phyloP scores from a whole-genome alignment of 2,329 filamentous ascomycete species.

The Rachicladosporium sp. region DNA sequence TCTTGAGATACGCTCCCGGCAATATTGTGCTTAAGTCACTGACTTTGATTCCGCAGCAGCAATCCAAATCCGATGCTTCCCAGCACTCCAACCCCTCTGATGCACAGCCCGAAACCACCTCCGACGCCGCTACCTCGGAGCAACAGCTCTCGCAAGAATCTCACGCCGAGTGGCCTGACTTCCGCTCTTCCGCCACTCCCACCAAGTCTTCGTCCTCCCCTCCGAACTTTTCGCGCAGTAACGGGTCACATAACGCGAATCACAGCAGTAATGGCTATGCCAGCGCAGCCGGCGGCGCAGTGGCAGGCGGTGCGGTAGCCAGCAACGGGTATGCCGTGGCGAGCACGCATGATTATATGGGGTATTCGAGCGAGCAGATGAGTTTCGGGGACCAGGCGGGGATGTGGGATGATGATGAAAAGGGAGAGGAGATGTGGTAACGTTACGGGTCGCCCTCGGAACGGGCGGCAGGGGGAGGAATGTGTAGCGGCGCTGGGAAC shows the following conservation, averaged over 20 bases:
- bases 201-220: slow-evolving; percentile 1
- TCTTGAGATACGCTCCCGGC: no score
- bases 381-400: slow-evolving; percentile 13
- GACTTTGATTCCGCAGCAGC: no score
- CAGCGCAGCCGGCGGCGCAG: not conserved
- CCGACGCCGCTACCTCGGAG: not conserved
- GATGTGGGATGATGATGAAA: slow-evolving; percentile 21
- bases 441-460: no score
- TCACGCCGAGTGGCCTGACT: slow-evolving; percentile 4
- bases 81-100: not conserved
- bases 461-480: no score
- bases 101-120: not conserved
- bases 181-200: slow-evolving; percentile 4
- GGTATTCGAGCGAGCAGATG: slow-evolving; percentile 18
- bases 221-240: not conserved
- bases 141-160: no score
- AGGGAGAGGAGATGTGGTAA: slow-evolving; percentile 7
- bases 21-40: no score
- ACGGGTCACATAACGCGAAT: slow-evolving; percentile 4
- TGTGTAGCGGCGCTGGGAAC: no score
- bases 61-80: not conserved
- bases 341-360: slow-evolving; percentile 23
- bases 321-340: slow-evolving; percentile 21
- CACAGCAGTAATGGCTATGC: slow-evolving; percentile 5
- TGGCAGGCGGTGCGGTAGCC: not conserved